A percentile compares a stretch with the other conserved stretches of the same genome.
Conservation (phyloP, 2,329 filamentous ascomycete genomes). For the Lecanicillium sp. region DNA sequence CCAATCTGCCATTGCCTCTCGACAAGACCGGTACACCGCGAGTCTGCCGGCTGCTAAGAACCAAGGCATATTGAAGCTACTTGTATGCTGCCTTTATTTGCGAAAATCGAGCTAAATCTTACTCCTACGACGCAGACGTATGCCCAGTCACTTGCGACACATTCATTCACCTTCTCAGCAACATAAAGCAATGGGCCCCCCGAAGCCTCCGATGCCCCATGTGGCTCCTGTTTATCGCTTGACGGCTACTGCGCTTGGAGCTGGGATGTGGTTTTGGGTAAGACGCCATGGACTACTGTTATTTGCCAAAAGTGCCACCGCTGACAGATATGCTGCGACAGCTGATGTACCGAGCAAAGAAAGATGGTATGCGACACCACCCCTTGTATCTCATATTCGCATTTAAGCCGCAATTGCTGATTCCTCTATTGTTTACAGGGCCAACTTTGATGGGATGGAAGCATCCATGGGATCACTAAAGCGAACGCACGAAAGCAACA, state of each 20-base stretch:
- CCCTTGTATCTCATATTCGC: neutral
- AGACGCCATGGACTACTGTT: conserved; percentile 24
- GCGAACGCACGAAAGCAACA: too few species aligned
- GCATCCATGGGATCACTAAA: conserved; percentile 92
- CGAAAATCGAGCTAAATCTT: conserved; percentile 2
- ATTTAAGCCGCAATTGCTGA: conserved; percentile 1
- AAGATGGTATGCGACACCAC: conserved; percentile 59
- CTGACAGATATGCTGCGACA: conserved; percentile 27
- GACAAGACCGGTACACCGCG: too few species aligned
- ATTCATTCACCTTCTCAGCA: too few species aligned
- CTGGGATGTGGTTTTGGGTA: conserved; percentile 99
- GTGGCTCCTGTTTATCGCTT: conserved; percentile 67
- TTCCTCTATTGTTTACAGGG: conserved; percentile 28
- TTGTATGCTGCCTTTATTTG: too few species aligned
- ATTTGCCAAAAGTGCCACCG: neutral
- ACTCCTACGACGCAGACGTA: neutral
- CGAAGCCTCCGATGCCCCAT: conserved; percentile 37
- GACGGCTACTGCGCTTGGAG: conserved; percentile 77
- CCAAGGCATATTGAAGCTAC: too few species aligned
- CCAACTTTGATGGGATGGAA: conserved; percentile 84
- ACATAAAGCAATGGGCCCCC: conserved; percentile 29
- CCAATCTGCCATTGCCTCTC: too few species aligned
- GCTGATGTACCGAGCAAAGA: conserved; percentile 94
- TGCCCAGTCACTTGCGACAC: too few species aligned
- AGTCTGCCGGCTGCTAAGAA: too few species aligned